Base-by-base conservation (phyloP, 1,284 basidiomycete species). In the Rhodotorula sp. region DNA sequence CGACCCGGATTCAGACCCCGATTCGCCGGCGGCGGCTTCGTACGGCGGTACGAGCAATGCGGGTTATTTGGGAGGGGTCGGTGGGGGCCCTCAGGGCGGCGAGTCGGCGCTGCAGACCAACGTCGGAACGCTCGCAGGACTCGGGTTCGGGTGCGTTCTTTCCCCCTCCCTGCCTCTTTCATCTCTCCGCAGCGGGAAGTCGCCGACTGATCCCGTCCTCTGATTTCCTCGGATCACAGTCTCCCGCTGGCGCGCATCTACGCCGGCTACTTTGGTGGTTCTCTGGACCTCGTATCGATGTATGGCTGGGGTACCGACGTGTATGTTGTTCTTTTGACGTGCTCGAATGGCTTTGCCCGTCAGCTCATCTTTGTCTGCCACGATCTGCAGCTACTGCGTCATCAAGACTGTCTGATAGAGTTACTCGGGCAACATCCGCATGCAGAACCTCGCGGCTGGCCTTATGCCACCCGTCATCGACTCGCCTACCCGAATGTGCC, bases 291-390 rank as follows among this genome's bases (percentile, higher is more conserved):
- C 53, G 85, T 89, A 71, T 87, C 88, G 1, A 79, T 93, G 65
- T 88, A 91, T 77, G 90, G 91, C 42, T 91, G 89, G 88, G 91
- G 91, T 0, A 89, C 87, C 49, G 91, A 93, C 76, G 88, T 62
- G 67, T 68, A 51, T 42, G 67, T 60, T 5, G 2, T 29, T 4
- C 12, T 26, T 29, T 29, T 14, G 12, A 12, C n/a, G 12, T 17
- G 3, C n/a, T 15, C 2, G 1, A 1, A 30, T 10, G 12, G 26
- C 5, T 10, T 12, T 10, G 37, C 37, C 14, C 37, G 18, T 1
- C 6, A 7, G 46, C 6, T 22, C 15, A 30, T 61, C 5, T 49
- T 22, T 20, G n/a, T 8, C 14, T 8, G 18, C 6, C 10, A 6
- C 7, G n/a, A 2, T 15, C 3, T 14, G 24, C 49, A 42, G 37